Conservation (phyloP, 805 yeast genomes). For the Monosporozyma unispora region DNA sequence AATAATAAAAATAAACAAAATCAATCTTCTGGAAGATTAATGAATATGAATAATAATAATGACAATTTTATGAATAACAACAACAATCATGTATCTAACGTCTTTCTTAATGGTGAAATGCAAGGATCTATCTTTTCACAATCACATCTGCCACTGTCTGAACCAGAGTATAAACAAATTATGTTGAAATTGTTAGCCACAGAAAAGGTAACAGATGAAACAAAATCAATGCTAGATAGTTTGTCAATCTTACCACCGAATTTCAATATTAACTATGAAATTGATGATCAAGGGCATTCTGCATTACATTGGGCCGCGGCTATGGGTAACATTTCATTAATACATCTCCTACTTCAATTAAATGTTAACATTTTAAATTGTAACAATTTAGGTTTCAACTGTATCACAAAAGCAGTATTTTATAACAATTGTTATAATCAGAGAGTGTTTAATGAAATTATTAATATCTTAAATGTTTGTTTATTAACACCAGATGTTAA, state of each 20-base stretch:
- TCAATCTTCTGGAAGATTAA: not conserved
- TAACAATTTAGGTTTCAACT: constrained; percentile 55
- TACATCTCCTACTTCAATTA: constrained; percentile 43
- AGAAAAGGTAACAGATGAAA: constrained; percentile 24
- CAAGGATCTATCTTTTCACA: not conserved
- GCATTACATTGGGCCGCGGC: constrained; percentile 83
- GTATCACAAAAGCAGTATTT: constrained; percentile 57
- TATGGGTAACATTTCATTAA: constrained; percentile 55
- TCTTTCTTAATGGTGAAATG: too few species aligned
- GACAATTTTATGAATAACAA: not conserved
- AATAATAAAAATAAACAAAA: not conserved
- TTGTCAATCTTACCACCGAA: constrained; percentile 50
- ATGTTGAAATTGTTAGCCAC: constrained; percentile 27
- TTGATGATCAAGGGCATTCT: constrained; percentile 76
- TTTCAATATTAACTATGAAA: constrained; percentile 55
- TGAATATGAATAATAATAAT: not conserved
- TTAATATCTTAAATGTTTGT: constrained; percentile 55
- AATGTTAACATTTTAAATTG: constrained; percentile 52
- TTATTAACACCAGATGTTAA: constrained; percentile 62
- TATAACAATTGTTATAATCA: constrained; percentile 67
- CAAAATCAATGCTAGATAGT: constrained; percentile 26
- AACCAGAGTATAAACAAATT: constrained; percentile 24
- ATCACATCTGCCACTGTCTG: constrained; percentile 1
- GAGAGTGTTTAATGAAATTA: constrained; percentile 47
- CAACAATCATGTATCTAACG: not conserved